Conservation (phyloP, 148 eudicot species). For the Euryodendron excelsum region DNA sequence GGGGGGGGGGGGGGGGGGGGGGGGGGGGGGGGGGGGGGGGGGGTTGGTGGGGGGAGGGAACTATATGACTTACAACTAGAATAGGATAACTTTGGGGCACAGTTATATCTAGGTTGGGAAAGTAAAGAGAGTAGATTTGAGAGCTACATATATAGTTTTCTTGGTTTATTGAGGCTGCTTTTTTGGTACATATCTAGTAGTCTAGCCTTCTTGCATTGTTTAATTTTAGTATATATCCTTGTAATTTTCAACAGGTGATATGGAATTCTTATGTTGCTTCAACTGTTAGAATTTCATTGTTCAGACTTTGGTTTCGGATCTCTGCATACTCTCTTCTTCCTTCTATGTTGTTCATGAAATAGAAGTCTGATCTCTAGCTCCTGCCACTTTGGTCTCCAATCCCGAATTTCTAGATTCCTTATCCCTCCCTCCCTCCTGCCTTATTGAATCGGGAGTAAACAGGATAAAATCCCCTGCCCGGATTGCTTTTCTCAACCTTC, state of each 20-base stretch:
- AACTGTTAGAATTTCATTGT: neutral
- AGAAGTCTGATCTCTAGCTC: neutral
- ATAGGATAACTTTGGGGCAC: slow-evolving; percentile 5
- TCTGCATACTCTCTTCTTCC: neutral
- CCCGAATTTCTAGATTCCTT: no score
- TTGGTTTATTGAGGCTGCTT: neutral
- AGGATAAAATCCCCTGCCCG: no score
- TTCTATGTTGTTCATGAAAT: neutral
- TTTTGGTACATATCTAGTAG: neutral
- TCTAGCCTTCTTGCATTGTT: neutral
- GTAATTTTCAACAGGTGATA: neutral
- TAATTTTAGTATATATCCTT: neutral
- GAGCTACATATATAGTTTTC: neutral
- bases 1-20: no score
- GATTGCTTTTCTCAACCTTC: no score
- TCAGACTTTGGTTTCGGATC: neutral
- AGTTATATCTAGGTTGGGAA: neutral
- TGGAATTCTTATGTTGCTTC: neutral
- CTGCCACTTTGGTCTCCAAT: neutral
- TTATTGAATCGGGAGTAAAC: no score
- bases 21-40: no score
- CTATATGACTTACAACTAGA: neutral
- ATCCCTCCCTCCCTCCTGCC: no score
- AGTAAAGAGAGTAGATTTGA: neutral
- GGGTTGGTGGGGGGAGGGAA: no score